Conservation (phyloP, 371 early-diverging fungal species). For the Mortierella sp. region DNA sequence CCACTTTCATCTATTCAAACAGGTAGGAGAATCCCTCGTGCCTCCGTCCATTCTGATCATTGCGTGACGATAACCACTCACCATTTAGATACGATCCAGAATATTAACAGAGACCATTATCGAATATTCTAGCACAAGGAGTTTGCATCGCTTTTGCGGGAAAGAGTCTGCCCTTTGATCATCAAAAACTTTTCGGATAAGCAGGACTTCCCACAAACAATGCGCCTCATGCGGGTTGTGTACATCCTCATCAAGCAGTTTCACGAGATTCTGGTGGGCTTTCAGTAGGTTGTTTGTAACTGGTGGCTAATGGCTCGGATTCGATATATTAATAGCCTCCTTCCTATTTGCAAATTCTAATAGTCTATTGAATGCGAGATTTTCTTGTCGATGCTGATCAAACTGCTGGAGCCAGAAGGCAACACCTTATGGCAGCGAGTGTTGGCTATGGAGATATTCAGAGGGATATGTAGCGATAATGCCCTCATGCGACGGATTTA, state of each 20-base stretch:
- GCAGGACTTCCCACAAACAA: slow-evolving; percentile 83
- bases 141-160: slow-evolving; percentile 76
- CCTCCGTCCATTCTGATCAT: too few relatives aligned
- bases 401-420: slow-evolving; percentile 79
- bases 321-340: too few relatives aligned
- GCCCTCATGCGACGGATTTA: slow-evolving; percentile 75
- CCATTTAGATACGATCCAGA: too few relatives aligned
- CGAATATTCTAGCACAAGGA: slow-evolving; percentile 70
- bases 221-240: slow-evolving; percentile 87
- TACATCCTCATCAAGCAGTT: slow-evolving; percentile 84
- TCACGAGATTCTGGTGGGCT: slow-evolving; percentile 72
- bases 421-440: slow-evolving; percentile 89
- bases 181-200: slow-evolving; percentile 91
- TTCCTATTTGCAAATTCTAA: neutral
- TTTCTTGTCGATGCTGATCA: slow-evolving; percentile 88
- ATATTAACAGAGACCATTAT: slow-evolving; percentile 1
- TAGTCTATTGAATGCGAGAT: slow-evolving; percentile 89
- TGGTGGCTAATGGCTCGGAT: neutral
- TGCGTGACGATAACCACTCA: too few relatives aligned
- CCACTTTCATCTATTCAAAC: slow-evolving; percentile 78
- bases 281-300: neutral
- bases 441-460: slow-evolving; percentile 87
- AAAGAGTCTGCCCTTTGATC: slow-evolving; percentile 87
- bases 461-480: slow-evolving; percentile 72
- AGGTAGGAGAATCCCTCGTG: slow-evolving; percentile 57